Base-by-base conservation (phyloP, 78 protist species). In the Creolimax fragrantissima region DNA sequence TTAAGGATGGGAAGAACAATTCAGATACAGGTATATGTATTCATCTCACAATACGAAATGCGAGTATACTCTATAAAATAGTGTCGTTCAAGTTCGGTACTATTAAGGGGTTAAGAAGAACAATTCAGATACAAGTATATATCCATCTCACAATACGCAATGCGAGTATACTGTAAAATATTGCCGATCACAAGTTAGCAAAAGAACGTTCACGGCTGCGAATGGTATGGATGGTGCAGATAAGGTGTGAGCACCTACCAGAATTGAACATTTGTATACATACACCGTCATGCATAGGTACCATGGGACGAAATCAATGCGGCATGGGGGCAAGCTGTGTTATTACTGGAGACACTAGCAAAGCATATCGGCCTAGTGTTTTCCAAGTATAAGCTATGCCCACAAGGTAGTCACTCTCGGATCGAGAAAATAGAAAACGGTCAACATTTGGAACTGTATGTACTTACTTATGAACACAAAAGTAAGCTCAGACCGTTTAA, bases 51-150 rank as follows among this genome's bases (percentile, higher is more conserved):
- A n/a, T n/a, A n/a, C n/a, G n/a, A n/a, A n/a, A n/a, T n/a, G n/a
- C n/a, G n/a, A n/a, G n/a, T n/a, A n/a, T n/a, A n/a, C n/a, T n/a
- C n/a, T n/a, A n/a, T n/a, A n/a, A n/a, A n/a, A n/a, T n/a, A n/a
- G n/a, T n/a, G n/a, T n/a, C n/a, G n/a, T n/a, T n/a, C n/a, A n/a
- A 95, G 35, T 97, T 96, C 91, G 99, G 96, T 32, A 97, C 97
- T 3, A 97, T 97, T 84, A 96, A 96, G 67, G 92, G 92, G 2
- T 91, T 95, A 41, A 89, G 99, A 3, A 93, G 95, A 3, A 74
- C 96, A 32, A 94, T 93, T 35, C 37, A 88, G 36, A 94, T 93
- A 4, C 97, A 95, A 3, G 97, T 96, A 0, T 3, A 66, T 5
- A 3, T 3, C 24, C 3, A 3, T 5, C 74, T 3, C 45, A 3